phyloP scores from a whole-genome alignment of 2,329 filamentous ascomycete genomes.

The Drechslerella stenobrocha region DNA sequence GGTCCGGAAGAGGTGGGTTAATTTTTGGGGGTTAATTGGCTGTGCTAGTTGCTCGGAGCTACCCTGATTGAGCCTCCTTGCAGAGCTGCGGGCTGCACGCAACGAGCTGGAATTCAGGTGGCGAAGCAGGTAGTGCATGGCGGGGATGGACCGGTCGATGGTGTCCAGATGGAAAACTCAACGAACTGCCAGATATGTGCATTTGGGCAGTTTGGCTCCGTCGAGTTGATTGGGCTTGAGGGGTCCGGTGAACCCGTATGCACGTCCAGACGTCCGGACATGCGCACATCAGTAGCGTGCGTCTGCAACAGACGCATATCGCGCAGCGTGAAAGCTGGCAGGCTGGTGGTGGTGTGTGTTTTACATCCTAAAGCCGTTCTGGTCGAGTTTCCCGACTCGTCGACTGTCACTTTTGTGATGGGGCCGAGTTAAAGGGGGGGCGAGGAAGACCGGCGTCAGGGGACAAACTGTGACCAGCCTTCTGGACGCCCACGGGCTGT shows the following conservation, averaged over 20 bases:
- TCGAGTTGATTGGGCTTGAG: constrained; percentile 42
- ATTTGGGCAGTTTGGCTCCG: constrained; percentile 1
- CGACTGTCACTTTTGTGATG: constrained; percentile 8
- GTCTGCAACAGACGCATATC: neutral
- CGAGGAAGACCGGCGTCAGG: constrained; percentile 19
- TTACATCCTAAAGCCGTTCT: constrained; percentile 19
- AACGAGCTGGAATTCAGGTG: neutral
- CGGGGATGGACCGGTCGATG: neutral
- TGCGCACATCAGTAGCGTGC: no score
- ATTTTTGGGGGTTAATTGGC: neutral
- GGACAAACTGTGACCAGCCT: constrained; percentile 17
- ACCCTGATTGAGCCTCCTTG: no score
- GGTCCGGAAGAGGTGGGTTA: constrained; percentile 18
- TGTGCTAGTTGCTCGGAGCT: neutral
- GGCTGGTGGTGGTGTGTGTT: neutral
- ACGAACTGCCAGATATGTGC: neutral
- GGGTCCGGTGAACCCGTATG: constrained; percentile 45
- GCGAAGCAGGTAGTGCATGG: constrained; percentile 1
- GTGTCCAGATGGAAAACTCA: neutral
- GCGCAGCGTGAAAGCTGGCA: neutral
- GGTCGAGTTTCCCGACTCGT: constrained; percentile 45
- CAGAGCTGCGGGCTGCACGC: no score
- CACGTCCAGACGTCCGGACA: neutral
- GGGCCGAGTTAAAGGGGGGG: neutral
- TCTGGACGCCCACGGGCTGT: constrained; percentile 6